Conservation (phyloP, 805 yeast species). For the Monosporozyma aerobia region DNA sequence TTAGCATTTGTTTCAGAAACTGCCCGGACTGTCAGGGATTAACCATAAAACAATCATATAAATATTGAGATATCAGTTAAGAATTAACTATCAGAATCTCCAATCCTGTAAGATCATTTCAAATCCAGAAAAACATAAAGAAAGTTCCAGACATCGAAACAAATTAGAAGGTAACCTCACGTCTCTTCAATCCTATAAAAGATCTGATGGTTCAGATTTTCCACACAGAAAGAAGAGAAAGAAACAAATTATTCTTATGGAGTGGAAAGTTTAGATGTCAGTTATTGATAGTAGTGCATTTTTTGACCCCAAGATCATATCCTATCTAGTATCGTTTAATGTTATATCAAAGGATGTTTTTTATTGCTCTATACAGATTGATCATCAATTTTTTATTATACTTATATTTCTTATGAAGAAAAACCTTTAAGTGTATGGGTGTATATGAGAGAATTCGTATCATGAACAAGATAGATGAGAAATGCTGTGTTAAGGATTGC, state of each 20-base stretch:
- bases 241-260: neutral
- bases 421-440: neutral
- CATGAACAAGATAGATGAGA: neutral
- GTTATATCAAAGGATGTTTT: neutral
- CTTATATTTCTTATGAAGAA: neutral
- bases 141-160: neutral
- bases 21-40: conserved; percentile 1
- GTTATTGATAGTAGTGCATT: neutral
- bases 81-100: neutral
- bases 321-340: neutral
- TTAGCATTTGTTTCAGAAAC: neutral
- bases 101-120: neutral
- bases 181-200: neutral
- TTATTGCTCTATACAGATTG: neutral
- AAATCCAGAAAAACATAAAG: neutral
- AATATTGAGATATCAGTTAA: neutral
- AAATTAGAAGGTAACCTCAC: neutral
- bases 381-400: neutral
- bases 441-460: neutral
- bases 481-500: neutral
- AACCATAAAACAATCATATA: neutral
- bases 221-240: neutral
- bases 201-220: neutral
- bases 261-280: neutral
- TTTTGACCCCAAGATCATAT: neutral